These are phyloP conservation scores for Fraxinus paxiana DNA, from an alignment of 305 asterid genomes.

Conservation along the genomic window DNA sequence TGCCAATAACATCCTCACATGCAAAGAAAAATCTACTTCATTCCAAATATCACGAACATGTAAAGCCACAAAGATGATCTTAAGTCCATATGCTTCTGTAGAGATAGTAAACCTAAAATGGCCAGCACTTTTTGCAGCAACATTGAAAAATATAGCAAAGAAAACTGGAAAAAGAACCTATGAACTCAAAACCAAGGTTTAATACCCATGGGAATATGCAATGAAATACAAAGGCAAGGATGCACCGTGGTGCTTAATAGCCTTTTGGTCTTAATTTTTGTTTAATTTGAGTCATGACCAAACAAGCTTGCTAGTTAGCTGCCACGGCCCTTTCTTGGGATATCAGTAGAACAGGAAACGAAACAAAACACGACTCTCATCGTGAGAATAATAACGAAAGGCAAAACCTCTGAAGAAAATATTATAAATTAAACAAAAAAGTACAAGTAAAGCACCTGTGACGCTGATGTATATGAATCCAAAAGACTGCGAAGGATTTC, in stretches of 20 bases:
- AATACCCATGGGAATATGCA: neutral
- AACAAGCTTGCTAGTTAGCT: slow-evolving; percentile 7
- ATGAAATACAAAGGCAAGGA: neutral
- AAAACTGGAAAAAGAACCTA: neutral
- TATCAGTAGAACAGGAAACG: slow-evolving; percentile 4
- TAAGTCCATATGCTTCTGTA: neutral
- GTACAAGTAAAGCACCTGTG: slow-evolving; percentile 50
- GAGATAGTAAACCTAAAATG: neutral
- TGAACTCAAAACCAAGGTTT: neutral
- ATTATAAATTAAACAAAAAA: neutral
- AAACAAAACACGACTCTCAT: neutral
- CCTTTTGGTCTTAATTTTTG: slow-evolving; percentile 5
- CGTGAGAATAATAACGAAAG: slow-evolving; percentile 7
- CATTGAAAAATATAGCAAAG: neutral
- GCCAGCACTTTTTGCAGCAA: neutral
- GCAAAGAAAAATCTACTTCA: neutral
- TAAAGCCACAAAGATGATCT: slow-evolving; percentile 7
- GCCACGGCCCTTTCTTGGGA: slow-evolving; percentile 5
- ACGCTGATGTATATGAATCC: slow-evolving; percentile 66
- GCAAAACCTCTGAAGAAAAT: slow-evolving; percentile 6
- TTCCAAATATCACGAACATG: neutral
- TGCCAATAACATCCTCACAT: neutral
- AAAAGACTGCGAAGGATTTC: slow-evolving; percentile 94
- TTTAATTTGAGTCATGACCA: slow-evolving; percentile 3
- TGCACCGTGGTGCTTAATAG: neutral